These are phyloP conservation scores for Elongisporangium prolatum DNA, from an alignment of 352 stramenopile genomes.

Conservation along the genomic window DNA sequence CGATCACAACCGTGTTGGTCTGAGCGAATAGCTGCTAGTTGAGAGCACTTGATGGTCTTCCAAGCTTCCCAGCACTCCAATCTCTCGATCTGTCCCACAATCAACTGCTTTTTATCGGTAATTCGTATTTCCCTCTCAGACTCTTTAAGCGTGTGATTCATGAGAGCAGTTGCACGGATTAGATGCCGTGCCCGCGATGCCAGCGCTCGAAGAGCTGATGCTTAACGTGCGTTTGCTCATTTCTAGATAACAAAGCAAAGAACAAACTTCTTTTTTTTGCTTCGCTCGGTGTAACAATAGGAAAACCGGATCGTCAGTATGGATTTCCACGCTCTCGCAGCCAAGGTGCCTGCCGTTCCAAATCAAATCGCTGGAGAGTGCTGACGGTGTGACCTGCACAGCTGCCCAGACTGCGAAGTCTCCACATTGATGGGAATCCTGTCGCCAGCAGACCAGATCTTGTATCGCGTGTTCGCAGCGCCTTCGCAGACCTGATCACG, in stretches of 20 bases:
- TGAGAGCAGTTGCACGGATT: neutral
- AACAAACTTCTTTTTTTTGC: neutral
- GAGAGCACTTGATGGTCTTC: slow-evolving; percentile 32
- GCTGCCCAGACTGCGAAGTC: slow-evolving; percentile 42
- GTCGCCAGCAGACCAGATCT: slow-evolving; percentile 13
- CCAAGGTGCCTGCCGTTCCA: slow-evolving; percentile 15
- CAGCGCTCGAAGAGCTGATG: slow-evolving; percentile 46
- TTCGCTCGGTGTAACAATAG: slow-evolving; percentile 16
- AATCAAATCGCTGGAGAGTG: neutral
- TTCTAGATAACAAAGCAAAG: neutral
- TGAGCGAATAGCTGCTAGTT: slow-evolving; percentile 22
- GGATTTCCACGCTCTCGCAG: slow-evolving; percentile 31
- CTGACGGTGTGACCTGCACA: slow-evolving; percentile 4
- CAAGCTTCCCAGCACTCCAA: slow-evolving; percentile 30
- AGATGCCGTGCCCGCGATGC: slow-evolving; percentile 41
- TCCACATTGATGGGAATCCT: slow-evolving; percentile 37
- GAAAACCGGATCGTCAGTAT: slow-evolving; percentile 43
- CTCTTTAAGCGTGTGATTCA: neutral
- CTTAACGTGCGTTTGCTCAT: slow-evolving; percentile 25
- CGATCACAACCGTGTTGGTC: neutral
- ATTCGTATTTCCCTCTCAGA: neutral
- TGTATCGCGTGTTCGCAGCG: slow-evolving; percentile 13
- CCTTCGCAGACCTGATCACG: slow-evolving; percentile 38
- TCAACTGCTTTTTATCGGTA: slow-evolving; percentile 40
- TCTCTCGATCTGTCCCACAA: slow-evolving; percentile 51